Evolutionary conservation across 169 alveolate genomes (phyloP).

Genomic region (Theileria luwenshuni): DNA sequence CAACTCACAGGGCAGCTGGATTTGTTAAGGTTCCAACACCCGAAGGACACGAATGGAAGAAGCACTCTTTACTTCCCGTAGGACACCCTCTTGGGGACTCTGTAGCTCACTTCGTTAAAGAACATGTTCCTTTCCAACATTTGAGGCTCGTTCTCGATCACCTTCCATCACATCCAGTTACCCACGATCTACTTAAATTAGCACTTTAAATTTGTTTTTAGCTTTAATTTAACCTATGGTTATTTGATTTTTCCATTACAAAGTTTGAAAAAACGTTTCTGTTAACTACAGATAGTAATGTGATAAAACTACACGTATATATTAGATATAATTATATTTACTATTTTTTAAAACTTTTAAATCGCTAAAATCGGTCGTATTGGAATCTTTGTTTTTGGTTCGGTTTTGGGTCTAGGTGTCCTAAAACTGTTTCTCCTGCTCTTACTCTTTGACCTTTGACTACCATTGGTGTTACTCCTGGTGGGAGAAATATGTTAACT

Average conservation of each 20-base stretch:
- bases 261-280: not conserved
- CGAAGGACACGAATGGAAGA: not conserved
- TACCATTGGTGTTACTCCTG: not conserved
- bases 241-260: not conserved
- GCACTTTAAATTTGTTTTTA: not conserved
- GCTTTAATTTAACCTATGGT: not conserved
- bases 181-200: not conserved
- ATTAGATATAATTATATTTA: no score
- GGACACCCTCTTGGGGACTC: not conserved
- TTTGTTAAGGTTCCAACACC: not conserved
- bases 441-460: not conserved
- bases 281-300: not conserved
- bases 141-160: not conserved
- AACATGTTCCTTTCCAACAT: not conserved
- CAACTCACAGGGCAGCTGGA: conserved; percentile 15
- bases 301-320: not conserved
- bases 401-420: conserved; percentile 7
- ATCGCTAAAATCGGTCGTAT: not conserved
- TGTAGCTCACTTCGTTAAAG: not conserved
- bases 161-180: conserved; percentile 2
- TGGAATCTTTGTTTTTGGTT: not conserved
- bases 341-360: not conserved
- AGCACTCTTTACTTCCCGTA: no score
- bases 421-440: conserved; percentile 11
- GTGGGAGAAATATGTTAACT: conserved; percentile 1